Base-by-base conservation (phyloP, 2,329 filamentous ascomycete species). In the Paracamarosporium sp. region DNA sequence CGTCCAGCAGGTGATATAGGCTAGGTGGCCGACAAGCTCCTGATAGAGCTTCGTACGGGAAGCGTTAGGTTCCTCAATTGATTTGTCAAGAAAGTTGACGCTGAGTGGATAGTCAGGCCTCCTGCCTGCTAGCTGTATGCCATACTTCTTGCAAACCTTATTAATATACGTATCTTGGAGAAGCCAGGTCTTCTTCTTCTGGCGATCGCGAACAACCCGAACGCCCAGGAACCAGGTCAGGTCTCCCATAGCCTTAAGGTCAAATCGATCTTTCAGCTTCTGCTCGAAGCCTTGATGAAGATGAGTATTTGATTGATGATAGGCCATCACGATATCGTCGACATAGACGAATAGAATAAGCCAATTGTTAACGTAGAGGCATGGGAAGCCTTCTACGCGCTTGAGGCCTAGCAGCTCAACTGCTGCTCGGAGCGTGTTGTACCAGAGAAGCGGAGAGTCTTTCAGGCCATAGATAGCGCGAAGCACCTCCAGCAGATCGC, bases 381-480 rank as follows among this genome's bases (percentile, higher is more conserved):
- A 66, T 7, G 48, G 45, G 7, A 53, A 41, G 12, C 52, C 55
- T 24, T 38, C 38, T 2, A 66, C 51, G 25, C 43, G 7, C 17
- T 53, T 5, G 4, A 65, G 50, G 3, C 51, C 43, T 13, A 66
- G 57, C 9, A 60, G 20, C 33, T n/a, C 15, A 9, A 66, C 52
- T 1, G 51, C 60, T 25, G 33, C 41, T 5, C 31, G 54, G 7
- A 63, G 57, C 40, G 66, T n/a, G 12, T 56, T 44, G 25, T 58
- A 59, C 63, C 44, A 67, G 6, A 68, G 63, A 17, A 55, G 17
- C 17, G 55, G 63, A 6, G 53, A 62, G 47, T 52, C 38, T 17
- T 61, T 61, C 1, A 67, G 56, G 3, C 59, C 55, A 52, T 67
- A 68, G 15, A 68, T 41, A 1, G 65, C 66, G 35, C 50, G 27